These are phyloP conservation scores for Drechmeria coniospora DNA, from an alignment of 2,329 filamentous ascomycete genomes.

Conservation along the genomic window DNA sequence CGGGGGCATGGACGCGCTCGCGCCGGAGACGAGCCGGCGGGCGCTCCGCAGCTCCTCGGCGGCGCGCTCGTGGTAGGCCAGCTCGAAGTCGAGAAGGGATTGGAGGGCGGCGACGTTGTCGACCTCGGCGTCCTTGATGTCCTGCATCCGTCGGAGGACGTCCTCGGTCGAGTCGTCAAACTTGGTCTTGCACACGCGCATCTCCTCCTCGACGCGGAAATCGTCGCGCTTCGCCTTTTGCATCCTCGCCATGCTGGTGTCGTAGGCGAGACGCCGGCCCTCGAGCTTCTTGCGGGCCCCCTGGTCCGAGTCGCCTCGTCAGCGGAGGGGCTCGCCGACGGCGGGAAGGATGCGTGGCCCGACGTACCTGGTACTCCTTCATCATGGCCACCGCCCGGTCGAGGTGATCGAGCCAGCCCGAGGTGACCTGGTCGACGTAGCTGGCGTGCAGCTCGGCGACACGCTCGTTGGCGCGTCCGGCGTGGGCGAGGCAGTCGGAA, in stretches of 20 bases:
- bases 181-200: conserved; percentile 81
- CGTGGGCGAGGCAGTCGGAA: conserved; percentile 67
- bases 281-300: conserved; percentile 87
- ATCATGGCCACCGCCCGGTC: conserved; percentile 84
- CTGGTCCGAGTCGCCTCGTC: too few species aligned
- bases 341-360: too few species aligned
- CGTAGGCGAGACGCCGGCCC: conserved; percentile 73
- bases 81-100: conserved; percentile 71
- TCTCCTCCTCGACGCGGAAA: conserved; percentile 82
- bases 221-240: conserved; percentile 90
- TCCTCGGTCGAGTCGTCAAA: conserved; percentile 94
- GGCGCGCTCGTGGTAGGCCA: conserved; percentile 83
- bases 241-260: conserved; percentile 78
- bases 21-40: conserved; percentile 28
- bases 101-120: conserved; percentile 71
- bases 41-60: conserved; percentile 59
- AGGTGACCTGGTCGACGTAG: conserved; percentile 63
- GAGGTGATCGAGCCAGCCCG: conserved; percentile 79
- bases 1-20: conserved; percentile 4
- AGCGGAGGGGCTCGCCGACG: background rate
- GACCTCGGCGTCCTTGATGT: conserved; percentile 81
- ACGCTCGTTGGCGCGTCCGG: conserved; percentile 75
- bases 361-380: conserved; percentile 88
- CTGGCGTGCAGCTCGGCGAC: conserved; percentile 73
- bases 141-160: conserved; percentile 81